A percentile compares a stretch with the other conserved stretches of the same genome.
phyloP scores from a whole-genome alignment of 768 basidiomycete species.

The Boletales sp. region DNA sequence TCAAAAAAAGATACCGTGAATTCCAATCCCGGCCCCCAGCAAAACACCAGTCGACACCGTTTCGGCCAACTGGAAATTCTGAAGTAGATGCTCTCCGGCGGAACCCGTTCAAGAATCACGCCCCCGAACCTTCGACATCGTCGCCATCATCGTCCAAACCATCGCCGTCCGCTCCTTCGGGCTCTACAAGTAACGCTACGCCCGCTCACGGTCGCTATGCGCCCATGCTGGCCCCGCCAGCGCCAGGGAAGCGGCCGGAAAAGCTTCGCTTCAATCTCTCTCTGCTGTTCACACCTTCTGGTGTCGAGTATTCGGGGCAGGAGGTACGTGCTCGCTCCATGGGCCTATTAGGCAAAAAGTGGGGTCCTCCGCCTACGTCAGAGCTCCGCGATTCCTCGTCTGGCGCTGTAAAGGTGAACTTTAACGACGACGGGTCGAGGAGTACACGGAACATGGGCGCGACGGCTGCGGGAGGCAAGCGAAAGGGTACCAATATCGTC shows the following conservation, averaged over 20 bases:
- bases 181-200: slow-evolving; percentile 38
- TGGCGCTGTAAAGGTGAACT: slow-evolving; percentile 45
- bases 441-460: slow-evolving; percentile 38
- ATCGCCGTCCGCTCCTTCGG: slow-evolving; percentile 19
- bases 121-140: slow-evolving; percentile 30
- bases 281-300: slow-evolving; percentile 70
- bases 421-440: slow-evolving; percentile 56
- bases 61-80: slow-evolving; percentile 23
- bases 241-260: slow-evolving; percentile 68
- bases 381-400: slow-evolving; percentile 34
- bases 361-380: slow-evolving; percentile 61
- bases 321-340: slow-evolving; percentile 80
- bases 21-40: slow-evolving; percentile 57
- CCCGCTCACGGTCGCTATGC: slow-evolving; percentile 52
- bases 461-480: slow-evolving; percentile 26
- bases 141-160: slow-evolving; percentile 21
- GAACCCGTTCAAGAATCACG: slow-evolving; percentile 36
- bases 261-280: slow-evolving; percentile 65
- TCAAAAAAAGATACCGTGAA: slow-evolving; percentile 77
- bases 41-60: slow-evolving; percentile 23
- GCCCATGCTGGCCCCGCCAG: slow-evolving; percentile 66
- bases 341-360: slow-evolving; percentile 82
- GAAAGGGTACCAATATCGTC: slow-evolving; percentile 42
- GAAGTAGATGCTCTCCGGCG: slow-evolving; percentile 31
- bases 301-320: slow-evolving; percentile 79